Base-by-base conservation (phyloP, 2,329 filamentous ascomycete genomes). In the Pseudophaeomoniella oleicola region DNA sequence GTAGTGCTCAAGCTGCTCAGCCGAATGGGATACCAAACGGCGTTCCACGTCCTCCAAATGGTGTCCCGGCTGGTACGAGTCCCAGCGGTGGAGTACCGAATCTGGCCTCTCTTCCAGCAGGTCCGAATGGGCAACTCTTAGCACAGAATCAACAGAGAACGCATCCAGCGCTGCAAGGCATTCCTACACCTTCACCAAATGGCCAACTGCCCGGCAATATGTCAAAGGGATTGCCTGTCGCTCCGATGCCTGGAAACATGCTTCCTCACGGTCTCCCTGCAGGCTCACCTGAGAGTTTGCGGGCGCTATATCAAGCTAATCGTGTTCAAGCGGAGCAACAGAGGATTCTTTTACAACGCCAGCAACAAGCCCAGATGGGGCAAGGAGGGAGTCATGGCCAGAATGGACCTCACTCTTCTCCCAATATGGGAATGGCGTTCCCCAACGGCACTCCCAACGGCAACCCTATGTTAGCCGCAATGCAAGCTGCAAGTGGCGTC, bases 221-320 rank as follows among this genome's bases (percentile, higher is more conserved):
- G 55, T 47, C 48, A 15, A 50, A 50, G 40, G 71, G 71, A 32
- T 66, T 81, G 16, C 74, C 77, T 27, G 78, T 82, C 51, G 76
- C 79, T 16, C 80, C 80, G 44, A 69, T 84, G 62, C 77, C 80
- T 47, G 66, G 67, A 12, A 61, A 68, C 19, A 64, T 69, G 55
- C 9, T 27, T n/a, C 9, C 22, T 9, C 22, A n/a, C 22, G 64
- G 62, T 42, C 46, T 61, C 45, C 22, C 22, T 27, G 40, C 42
- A 30, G 46, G 40, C 5, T 60, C 60, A 19, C 58, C 63, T 3
- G 62, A 67, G 37, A 63, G 63, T 42, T 53, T 62, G 22, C 60
- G 64, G 6, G 58, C 67, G 16, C 57, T 64, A 22, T 57, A 63
- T 33, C 63, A 67, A 50, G 63, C 60, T 19, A 62, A 54, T 42